Conservation (phyloP, 495 filamentous ascomycete genomes). For the Neurospora intermedia region DNA sequence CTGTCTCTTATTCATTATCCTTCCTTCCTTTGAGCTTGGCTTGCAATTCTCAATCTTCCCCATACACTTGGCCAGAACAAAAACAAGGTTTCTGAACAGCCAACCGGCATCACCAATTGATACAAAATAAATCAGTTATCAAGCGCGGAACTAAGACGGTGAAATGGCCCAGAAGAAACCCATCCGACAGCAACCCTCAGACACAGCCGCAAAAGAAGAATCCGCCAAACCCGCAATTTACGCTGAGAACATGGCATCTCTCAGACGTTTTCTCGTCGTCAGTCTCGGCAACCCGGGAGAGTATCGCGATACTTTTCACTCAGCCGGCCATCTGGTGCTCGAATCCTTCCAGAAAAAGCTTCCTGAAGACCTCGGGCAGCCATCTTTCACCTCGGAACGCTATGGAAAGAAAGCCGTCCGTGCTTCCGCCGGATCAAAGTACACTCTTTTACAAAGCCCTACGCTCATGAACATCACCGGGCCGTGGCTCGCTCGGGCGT, state of each 20-base stretch:
- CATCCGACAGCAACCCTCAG: not conserved
- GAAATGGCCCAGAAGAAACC: not conserved
- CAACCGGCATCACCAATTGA: not conserved
- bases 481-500: conserved; percentile 35
- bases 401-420: conserved; percentile 29
- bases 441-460: conserved; percentile 57
- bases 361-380: conserved; percentile 15
- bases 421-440: conserved; percentile 35
- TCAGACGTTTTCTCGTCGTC: conserved; percentile 36
- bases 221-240: not conserved
- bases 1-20: not conserved
- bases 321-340: conserved; percentile 65
- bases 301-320: conserved; percentile 66
- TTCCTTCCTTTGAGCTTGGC: not conserved
- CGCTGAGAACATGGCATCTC: not conserved
- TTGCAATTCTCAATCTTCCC: not conserved
- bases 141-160: not conserved
- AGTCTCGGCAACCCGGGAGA: conserved; percentile 38
- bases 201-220: not conserved
- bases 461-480: conserved; percentile 70
- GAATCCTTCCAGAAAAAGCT: conserved; percentile 39
- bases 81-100: not conserved
- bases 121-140: not conserved
- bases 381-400: conserved; percentile 33
- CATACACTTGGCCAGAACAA: not conserved